phyloP scores from a whole-genome alignment of 805 yeast genomes.

The Novakomyces olei region DNA sequence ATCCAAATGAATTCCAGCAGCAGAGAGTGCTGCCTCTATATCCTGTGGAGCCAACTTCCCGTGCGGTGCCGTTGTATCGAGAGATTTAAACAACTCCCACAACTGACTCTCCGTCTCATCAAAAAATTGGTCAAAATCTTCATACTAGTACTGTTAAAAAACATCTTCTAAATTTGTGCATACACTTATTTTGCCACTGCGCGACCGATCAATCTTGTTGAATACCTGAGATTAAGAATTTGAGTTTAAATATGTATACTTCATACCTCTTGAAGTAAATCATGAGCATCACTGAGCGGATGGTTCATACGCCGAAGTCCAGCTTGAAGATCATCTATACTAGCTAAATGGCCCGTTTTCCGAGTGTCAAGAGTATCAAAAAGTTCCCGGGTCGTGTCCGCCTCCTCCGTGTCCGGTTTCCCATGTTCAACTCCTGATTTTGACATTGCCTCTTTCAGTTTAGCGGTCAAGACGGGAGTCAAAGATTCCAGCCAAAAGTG shows the following conservation, averaged over 20 bases:
- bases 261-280: conserved; percentile 21
- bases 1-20: conserved; percentile 32
- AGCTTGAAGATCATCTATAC: no score
- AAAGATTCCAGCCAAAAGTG: neutral
- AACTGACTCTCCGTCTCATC: conserved; percentile 12
- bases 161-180: no score
- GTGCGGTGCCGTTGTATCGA: conserved; percentile 12
- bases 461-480: neutral
- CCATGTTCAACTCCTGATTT: no score
- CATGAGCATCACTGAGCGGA: conserved; percentile 19
- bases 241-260: conserved; percentile 26
- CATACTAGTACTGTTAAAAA: no score
- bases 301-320: conserved; percentile 22
- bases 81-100: conserved; percentile 10
- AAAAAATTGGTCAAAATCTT: conserved; percentile 11
- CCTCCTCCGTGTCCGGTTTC: no score
- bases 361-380: no score
- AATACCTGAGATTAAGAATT: conserved; percentile 6
- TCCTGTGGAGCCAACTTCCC: conserved; percentile 32
- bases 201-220: conserved; percentile 6
- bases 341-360: no score
- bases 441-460: conserved; percentile 13
- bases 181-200: conserved; percentile 8
- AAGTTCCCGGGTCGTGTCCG: no score
- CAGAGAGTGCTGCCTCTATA: conserved; percentile 39